Base-by-base conservation (phyloP, 2,329 filamentous ascomycete species). In the Dryadomyces quercivorus region DNA sequence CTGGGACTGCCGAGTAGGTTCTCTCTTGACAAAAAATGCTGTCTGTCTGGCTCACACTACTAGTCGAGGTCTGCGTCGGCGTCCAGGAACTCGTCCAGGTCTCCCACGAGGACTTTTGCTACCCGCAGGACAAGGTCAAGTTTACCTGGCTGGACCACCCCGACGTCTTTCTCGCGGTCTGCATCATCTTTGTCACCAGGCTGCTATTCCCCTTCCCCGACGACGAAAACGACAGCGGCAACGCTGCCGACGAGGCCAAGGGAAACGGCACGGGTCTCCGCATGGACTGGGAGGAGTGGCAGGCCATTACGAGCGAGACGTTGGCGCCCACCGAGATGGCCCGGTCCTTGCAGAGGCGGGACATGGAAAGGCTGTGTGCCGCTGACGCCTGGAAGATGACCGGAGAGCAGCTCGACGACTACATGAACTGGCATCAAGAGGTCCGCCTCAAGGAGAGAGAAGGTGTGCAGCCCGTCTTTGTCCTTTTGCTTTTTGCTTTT, bases 271-370 rank as follows among this genome's bases (percentile, higher is more conserved):
- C 64, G 40, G 73, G 82, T 1, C 73, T 82, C n/a, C 67, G 68
- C 20, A 72, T 96, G 54, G 72, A 92, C 63, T 97, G 92, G 92
- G 59, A 67, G 0, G 68, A 67, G 34, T 97, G 92, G 92, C 69
- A 72, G 48, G 65, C 71, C 3, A 68, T 72, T 20, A 44, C 16
- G 42, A 44, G 8, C 18, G 55, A 54, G 1, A 59, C 63, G 10
- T 34, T 26, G 6, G 16, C 42, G 18, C 26, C 26, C 20, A n/a
- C 22, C 7, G 13, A 47, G 20, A 57, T 58, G n/a, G n/a, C 15
- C 7, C 7, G 8, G 16, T 2, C 12, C n/a, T 58, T 62, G 3
- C 51, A 58, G n/a, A 58, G 59, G 15, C 54, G 62, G 2, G 62
- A 64, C 6, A 65, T 66, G 34, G 61, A 63, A 26, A 59, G 59